Evolutionary conservation across 2,329 filamentous ascomycete genomes (phyloP).

Genomic region (Phaeophleospora eucalypticola): DNA sequence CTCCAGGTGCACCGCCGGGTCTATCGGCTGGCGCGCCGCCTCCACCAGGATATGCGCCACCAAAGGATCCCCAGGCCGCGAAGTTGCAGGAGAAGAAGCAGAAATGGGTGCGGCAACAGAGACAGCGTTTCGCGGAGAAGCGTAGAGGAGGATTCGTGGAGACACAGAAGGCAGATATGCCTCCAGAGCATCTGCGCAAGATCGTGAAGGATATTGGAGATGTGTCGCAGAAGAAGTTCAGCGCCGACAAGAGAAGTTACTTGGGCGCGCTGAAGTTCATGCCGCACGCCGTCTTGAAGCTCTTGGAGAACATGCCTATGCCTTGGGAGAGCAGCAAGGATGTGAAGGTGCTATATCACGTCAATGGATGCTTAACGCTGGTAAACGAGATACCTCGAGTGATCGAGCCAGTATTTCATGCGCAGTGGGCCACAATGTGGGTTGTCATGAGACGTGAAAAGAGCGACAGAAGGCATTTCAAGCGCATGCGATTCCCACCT

Average conservation of each 20-base stretch:
- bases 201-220: conserved; percentile 98
- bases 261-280: conserved; percentile 97
- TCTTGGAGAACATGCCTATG: conserved; percentile 99
- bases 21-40: conserved; percentile 56
- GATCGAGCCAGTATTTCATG: conserved; percentile 95
- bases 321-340: conserved; percentile 96
- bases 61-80: conserved; percentile 75
- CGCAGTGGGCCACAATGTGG: conserved; percentile 99
- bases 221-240: conserved; percentile 99
- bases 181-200: conserved; percentile 94
- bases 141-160: conserved; percentile 94
- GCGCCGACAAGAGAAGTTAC: conserved; percentile 96
- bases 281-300: conserved; percentile 95
- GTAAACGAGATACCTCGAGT: conserved; percentile 96
- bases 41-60: conserved; percentile 78
- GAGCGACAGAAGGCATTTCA: conserved; percentile 91
- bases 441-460: conserved; percentile 97
- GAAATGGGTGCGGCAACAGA: conserved; percentile 90
- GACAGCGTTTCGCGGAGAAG: conserved; percentile 94
- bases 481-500: conserved; percentile 96
- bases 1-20: conserved; percentile 48
- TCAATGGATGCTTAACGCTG: conserved; percentile 92
- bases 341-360: conserved; percentile 96
- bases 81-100: conserved; percentile 99
- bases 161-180: conserved; percentile 98